These are phyloP conservation scores for Chlamydomonas reinhardtii DNA, from an alignment of 163 green algal genomes.

Conservation along the genomic window DNA sequence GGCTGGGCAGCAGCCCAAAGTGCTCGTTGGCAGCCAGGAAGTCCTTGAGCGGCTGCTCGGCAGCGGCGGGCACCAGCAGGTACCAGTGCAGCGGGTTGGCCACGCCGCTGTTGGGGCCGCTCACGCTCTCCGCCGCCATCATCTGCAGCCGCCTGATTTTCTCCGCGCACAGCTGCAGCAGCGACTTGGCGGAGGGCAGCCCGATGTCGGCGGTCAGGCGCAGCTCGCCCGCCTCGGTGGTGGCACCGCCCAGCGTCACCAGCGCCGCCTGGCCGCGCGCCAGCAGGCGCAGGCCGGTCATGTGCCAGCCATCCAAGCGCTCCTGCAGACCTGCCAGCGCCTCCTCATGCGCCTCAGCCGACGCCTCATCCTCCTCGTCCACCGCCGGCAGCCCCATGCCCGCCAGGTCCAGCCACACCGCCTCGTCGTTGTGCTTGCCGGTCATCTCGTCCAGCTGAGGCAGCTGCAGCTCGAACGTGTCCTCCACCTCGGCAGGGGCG, in stretches of 20 bases:
- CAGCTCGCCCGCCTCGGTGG: slow-evolving; percentile 28
- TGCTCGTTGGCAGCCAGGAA: slow-evolving; percentile 80
- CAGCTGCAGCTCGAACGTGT: slow-evolving; percentile 27
- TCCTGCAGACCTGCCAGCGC: slow-evolving; percentile 30
- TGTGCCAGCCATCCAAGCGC: slow-evolving; percentile 41
- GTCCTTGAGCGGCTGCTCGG: slow-evolving; percentile 60
- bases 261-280: slow-evolving; percentile 48
- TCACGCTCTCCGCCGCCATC: slow-evolving; percentile 67
- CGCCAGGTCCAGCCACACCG: slow-evolving; percentile 45
- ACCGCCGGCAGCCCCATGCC: slow-evolving; percentile 19
- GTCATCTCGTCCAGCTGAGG: slow-evolving; percentile 20
- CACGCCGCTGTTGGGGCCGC: slow-evolving; percentile 32
- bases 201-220: slow-evolving; percentile 61
- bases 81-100: slow-evolving; percentile 39
- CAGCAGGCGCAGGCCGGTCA: slow-evolving; percentile 41
- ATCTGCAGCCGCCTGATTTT: slow-evolving; percentile 79
- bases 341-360: background rate
- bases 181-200: slow-evolving; percentile 90
- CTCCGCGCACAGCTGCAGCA: slow-evolving; percentile 94
- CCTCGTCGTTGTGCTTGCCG: slow-evolving; percentile 10
- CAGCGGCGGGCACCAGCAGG: slow-evolving; percentile 52
- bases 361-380: background rate
- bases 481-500: slow-evolving; percentile 22
- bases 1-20: slow-evolving; percentile 76
- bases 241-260: slow-evolving; percentile 46